Conservation (phyloP, 805 yeast species). For the Wickerhamomyces ciferrii region DNA sequence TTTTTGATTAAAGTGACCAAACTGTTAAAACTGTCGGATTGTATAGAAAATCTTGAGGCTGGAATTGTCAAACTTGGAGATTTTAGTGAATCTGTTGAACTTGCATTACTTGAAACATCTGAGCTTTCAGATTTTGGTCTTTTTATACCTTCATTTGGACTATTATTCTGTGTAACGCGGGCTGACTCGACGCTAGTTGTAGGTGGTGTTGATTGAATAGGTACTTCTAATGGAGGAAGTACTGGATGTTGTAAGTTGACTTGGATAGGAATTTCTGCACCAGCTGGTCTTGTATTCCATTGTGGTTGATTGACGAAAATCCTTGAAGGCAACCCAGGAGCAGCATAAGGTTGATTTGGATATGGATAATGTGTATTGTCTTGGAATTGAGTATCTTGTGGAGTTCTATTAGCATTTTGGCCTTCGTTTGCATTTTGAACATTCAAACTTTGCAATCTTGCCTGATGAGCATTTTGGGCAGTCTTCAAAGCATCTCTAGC, state of each 20-base stretch:
- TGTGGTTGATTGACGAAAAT: slow-evolving; percentile 9
- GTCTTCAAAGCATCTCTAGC: slow-evolving; percentile 43
- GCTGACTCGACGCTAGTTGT: neutral
- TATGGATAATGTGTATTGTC: neutral
- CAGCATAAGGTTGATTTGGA: neutral
- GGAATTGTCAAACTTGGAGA: neutral
- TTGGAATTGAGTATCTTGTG: neutral
- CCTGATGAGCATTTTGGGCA: slow-evolving; percentile 38
- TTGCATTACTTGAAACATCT: neutral
- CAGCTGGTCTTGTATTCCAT: neutral
- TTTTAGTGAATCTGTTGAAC: neutral
- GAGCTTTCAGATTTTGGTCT: neutral
- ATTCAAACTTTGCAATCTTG: slow-evolving; percentile 29
- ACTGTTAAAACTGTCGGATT: slow-evolving; percentile 11
- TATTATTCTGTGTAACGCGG: neutral
- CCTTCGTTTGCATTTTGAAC: slow-evolving; percentile 3
- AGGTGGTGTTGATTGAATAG: neutral
- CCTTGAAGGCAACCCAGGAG: slow-evolving; percentile 16
- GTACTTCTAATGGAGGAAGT: neutral
- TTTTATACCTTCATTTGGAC: neutral
- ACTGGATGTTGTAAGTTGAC: neutral
- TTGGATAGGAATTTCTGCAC: neutral
- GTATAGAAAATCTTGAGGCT: slow-evolving; percentile 9
- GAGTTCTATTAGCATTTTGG: neutral
- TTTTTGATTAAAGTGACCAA: slow-evolving; percentile 10